Evolutionary conservation across 306 rosid species (phyloP).

Genomic region (Leucaena leucocephala): DNA sequence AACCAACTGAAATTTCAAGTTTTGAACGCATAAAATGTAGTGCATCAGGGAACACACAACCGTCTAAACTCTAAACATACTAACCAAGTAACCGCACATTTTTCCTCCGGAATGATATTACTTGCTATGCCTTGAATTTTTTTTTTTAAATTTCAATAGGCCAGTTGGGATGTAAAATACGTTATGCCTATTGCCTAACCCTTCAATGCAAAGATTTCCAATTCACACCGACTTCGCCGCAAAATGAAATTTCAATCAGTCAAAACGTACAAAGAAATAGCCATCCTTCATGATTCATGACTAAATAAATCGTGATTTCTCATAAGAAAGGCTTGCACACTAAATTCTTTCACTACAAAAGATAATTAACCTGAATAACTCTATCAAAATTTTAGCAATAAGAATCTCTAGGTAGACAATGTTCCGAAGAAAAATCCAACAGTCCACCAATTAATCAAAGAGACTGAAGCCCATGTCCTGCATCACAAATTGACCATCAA

Average conservation of each 20-base stretch:
- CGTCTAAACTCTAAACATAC: too few species aligned
- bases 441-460: constrained; percentile 56
- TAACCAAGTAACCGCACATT: too few species aligned
- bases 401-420: constrained; percentile 16
- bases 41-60: too few species aligned
- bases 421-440: background rate
- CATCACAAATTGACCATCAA: constrained; percentile 32
- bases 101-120: too few species aligned
- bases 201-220: background rate
- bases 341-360: constrained; percentile 15
- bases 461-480: constrained; percentile 92
- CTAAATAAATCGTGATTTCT: constrained; percentile 12
- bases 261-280: background rate
- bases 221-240: background rate
- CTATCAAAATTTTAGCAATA: constrained; percentile 38
- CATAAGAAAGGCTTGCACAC: constrained; percentile 16
- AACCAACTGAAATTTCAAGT: too few species aligned
- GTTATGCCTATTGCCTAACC: background rate
- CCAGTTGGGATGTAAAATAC: background rate
- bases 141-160: background rate
- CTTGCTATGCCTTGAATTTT: too few species aligned
- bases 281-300: background rate
- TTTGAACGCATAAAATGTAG: too few species aligned
- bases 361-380: background rate
- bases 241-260: background rate